Evolutionary conservation across 768 basidiomycete species (phyloP).

Genomic region (Tricholoma saponaceum): DNA sequence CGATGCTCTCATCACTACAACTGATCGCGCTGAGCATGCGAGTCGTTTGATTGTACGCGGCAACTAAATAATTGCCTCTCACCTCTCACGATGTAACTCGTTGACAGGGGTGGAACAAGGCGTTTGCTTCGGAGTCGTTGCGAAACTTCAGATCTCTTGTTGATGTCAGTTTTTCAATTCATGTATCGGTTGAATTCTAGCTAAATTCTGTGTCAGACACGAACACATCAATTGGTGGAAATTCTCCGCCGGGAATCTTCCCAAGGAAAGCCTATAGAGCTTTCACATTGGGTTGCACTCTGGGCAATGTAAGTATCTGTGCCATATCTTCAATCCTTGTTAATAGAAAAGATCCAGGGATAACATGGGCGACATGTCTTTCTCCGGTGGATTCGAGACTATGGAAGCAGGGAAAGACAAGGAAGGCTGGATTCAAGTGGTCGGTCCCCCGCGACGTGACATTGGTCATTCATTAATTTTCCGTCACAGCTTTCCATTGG

Average conservation of each 20-base stretch:
- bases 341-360: background rate
- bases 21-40: slow-evolving; percentile 7
- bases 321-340: background rate
- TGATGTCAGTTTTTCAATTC: background rate
- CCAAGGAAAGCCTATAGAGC: background rate
- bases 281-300: slow-evolving; percentile 2
- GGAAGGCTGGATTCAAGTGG: slow-evolving; percentile 3
- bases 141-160: background rate
- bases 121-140: background rate
- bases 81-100: background rate
- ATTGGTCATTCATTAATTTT: background rate
- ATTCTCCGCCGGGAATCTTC: background rate
- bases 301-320: background rate
- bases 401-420: slow-evolving; percentile 2
- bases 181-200: background rate
- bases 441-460: background rate
- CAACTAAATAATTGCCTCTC: background rate
- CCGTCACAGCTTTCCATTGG: background rate
- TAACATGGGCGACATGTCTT: slow-evolving; percentile 3
- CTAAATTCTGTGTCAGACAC: background rate
- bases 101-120: slow-evolving; percentile 2
- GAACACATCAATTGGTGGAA: background rate
- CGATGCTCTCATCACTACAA: slow-evolving; percentile 13
- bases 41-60: slow-evolving; percentile 1
- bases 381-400: slow-evolving; percentile 3